phyloP scores from a whole-genome alignment of 1,284 basidiomycete species.

The Rhodotorula sp. region DNA sequence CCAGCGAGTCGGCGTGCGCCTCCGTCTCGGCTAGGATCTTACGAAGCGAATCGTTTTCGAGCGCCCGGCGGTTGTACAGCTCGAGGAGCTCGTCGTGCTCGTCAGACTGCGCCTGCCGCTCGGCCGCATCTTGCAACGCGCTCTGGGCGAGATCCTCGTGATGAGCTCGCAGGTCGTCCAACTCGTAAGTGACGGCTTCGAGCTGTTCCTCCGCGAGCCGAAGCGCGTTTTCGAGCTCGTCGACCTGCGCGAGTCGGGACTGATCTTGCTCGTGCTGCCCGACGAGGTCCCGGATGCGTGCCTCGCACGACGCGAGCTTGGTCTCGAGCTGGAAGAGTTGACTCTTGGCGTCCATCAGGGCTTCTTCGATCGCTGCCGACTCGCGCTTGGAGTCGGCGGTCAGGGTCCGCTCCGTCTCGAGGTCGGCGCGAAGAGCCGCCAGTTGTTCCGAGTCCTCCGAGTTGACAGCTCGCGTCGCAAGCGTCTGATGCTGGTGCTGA shows the following conservation, averaged over 20 bases:
- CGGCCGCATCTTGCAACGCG: constrained; percentile 14
- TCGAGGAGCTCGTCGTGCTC: constrained; percentile 22
- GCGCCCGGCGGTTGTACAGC: constrained; percentile 7
- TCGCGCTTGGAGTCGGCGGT: neutral
- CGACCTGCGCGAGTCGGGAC: neutral
- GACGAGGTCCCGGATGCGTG: neutral
- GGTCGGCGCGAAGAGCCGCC: neutral
- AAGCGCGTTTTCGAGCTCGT: constrained; percentile 8
- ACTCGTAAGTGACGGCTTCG: neutral
- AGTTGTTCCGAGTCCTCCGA: neutral
- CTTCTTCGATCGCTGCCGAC: constrained; percentile 4
- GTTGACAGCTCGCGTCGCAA: neutral
- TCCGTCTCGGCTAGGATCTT: constrained; percentile 16
- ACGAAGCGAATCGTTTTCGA: constrained; percentile 14
- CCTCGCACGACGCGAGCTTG: neutral
- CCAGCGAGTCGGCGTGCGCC: constrained; percentile 16
- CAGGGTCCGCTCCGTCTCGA: neutral
- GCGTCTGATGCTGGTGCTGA: too few relatives aligned
- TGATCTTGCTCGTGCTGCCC: neutral
- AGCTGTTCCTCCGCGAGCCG: constrained; percentile 9
- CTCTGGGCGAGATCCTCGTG: constrained; percentile 18
- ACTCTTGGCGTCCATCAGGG: constrained; percentile 10
- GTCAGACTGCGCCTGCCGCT: constrained; percentile 13
- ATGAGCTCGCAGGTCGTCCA: constrained; percentile 19
- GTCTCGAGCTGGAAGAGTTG: constrained; percentile 7